Evolutionary conservation across 768 basidiomycete genomes (phyloP), one percentile per base, ranked within the genome.

Genomic region (Podaxis carcinomalis): DNA sequence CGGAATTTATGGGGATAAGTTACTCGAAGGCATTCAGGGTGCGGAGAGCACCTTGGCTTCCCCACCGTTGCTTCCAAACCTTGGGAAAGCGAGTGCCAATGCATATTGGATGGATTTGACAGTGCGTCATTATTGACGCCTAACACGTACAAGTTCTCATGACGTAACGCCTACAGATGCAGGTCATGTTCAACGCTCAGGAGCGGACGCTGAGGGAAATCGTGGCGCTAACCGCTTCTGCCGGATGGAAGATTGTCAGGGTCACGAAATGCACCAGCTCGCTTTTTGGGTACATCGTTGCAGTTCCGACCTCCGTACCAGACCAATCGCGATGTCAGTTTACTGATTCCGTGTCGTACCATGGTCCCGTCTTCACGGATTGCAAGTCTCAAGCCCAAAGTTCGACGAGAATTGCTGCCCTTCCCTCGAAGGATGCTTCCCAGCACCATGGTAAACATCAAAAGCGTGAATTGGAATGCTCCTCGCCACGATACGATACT

Each of bases 221-320:
- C 21, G 63, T 64, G 0, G 59, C 62, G 10, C 67, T 79, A 4
- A 62, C 75, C 4, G 59, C 57, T 0, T 63, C 57, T 35, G 64
- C 72, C 0, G 77, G 78, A 5, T 79, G 77, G 76, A 69, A 70
- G 56, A 32, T 77, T 9, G 66, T 57, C 0, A 66, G 49, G 1
- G 68, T 77, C 53, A 79, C 80, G 3, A 78, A 78, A 59, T 80
- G 83, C 2, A 78, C 83, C 39, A 87, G 86, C 9, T 85, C 87
- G 1, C 72, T 87, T 40, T 91, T 92, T 66, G 88, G 86, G 2
- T 82, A 90, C 67, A 82, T 92, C 60, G 77, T 86, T 40, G 90
- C 89, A 28, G 79, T 85, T 16, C 89, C 89, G 5, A 76, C 79
- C 1, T 64, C 77, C 2, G 78, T 90, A 13, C 85, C 87, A 1